Evolutionary conservation across 1,284 basidiomycete species (phyloP).

Genomic region (Tilletia caries): DNA sequence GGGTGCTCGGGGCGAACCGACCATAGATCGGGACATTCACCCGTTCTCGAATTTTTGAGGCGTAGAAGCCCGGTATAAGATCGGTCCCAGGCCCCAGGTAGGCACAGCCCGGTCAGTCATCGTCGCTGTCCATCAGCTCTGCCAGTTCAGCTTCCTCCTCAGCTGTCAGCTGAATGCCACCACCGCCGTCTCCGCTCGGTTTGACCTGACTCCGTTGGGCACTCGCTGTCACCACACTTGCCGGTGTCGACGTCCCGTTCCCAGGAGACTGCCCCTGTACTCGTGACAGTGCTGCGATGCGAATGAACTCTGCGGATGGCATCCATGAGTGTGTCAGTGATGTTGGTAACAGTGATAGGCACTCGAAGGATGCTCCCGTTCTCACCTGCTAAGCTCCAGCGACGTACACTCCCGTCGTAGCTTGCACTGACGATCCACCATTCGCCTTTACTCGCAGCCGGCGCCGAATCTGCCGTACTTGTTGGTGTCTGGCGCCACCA

Average conservation of each 20-base stretch:
- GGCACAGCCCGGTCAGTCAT: no score
- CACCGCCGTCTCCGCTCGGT: background rate
- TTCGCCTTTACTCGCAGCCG: background rate
- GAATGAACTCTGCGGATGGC: background rate
- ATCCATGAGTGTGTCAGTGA: background rate
- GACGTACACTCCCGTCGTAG: constrained; percentile 37
- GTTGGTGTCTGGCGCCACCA: constrained; percentile 20
- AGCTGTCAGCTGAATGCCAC: constrained; percentile 25
- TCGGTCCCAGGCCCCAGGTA: no score
- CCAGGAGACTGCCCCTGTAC: constrained; percentile 16
- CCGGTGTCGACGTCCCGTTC: constrained; percentile 6
- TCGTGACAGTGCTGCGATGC: background rate
- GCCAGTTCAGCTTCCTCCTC: constrained; percentile 45
- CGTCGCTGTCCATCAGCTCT: constrained; percentile 30
- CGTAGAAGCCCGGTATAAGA: no score
- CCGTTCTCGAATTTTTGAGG: no score
- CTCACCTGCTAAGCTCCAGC: constrained; percentile 25
- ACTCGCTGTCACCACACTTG: background rate
- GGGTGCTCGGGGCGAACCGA: no score
- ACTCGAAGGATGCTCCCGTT: background rate
- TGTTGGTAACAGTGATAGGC: background rate
- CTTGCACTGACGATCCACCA: constrained; percentile 31
- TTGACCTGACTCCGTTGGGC: background rate
- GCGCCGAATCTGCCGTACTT: background rate
- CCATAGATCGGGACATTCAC: no score